Base-by-base conservation (phyloP, 2,329 filamentous ascomycete species). In the Fusarium caatingaense region DNA sequence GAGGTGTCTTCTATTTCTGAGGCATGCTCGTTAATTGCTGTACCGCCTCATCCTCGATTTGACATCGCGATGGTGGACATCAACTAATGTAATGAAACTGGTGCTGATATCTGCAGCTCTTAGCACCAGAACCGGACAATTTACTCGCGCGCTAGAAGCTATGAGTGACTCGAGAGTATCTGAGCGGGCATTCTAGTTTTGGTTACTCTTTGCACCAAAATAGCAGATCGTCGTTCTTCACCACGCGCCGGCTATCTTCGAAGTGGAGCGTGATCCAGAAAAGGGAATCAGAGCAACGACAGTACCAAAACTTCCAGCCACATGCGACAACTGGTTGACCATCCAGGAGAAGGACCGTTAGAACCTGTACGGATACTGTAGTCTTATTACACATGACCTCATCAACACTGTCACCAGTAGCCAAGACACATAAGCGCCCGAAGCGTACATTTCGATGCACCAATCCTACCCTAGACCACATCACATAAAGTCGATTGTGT, bases 201-300 rank as follows among this genome's bases (percentile, higher is more conserved):
- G 27, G 18, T 65, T 10, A 16, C 25, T 16, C 20, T 21, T 40
- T 18, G 20, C n/a, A 20, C 9, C 16, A 34, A 37, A 46, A 56
- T 64, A 48, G 53, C 13, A 60, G 51, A 61, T 60, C 37, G 27
- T 69, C 53, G 10, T 21, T 20, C 21, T 25, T 41, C 30, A 41
- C 18, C 9, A 25, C 28, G 32, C 18, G 41, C 18, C 34, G 42
- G n/a, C 34, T 20, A 28, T 27, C 21, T 27, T 50, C n/a, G 15
- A 18, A 13, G 47, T 66, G 48, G 56, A 41, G 41, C 6, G 20
- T 20, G 23, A 18, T 37, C 37, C 30, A 55, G 28, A 42, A 40
- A 20, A 18, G 32, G 25, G 21, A 61, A 69, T 55, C 44, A 56
- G 23, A 21, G 16, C 30, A 62, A 54, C 32, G 15, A 30, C 44